phyloP scores from a whole-genome alignment of 768 basidiomycete genomes.

The Termitomyces sp. region DNA sequence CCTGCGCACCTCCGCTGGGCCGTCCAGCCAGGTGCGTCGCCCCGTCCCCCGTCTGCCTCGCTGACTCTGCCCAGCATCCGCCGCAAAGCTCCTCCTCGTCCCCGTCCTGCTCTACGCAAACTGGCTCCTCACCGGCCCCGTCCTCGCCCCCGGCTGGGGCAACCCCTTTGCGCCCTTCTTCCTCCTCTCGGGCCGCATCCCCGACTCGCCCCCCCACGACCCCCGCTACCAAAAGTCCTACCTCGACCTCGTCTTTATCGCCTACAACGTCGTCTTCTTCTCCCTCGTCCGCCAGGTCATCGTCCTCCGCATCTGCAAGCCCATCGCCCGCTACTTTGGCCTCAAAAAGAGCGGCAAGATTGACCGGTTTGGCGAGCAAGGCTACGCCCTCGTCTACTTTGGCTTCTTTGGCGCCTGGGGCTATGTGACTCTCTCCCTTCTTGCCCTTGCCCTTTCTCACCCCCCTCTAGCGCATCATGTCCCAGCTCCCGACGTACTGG shows the following conservation, averaged over 20 bases:
- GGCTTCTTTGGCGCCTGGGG: slow-evolving; percentile 66
- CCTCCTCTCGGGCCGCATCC: slow-evolving; percentile 61
- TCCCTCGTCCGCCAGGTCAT: slow-evolving; percentile 80
- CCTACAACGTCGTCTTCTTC: slow-evolving; percentile 82
- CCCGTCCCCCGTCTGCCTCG: background rate
- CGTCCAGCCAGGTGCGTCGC: slow-evolving; percentile 56
- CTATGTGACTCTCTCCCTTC: slow-evolving; percentile 46
- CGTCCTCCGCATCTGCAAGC: slow-evolving; percentile 57
- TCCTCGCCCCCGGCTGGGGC: slow-evolving; percentile 36
- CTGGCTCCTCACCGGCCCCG: slow-evolving; percentile 49
- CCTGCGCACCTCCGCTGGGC: slow-evolving; percentile 63
- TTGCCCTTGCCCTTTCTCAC: background rate
- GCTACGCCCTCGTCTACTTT: slow-evolving; percentile 84
- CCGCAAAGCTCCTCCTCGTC: slow-evolving; percentile 60
- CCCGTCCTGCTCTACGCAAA: slow-evolving; percentile 57
- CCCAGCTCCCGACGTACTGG: slow-evolving; percentile 78
- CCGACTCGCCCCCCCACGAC: slow-evolving; percentile 44
- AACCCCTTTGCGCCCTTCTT: slow-evolving; percentile 78
- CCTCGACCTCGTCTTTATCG: slow-evolving; percentile 72
- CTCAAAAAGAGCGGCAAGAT: slow-evolving; percentile 63
- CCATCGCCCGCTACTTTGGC: slow-evolving; percentile 65
- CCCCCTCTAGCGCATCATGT: slow-evolving; percentile 68
- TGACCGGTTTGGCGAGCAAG: slow-evolving; percentile 87
- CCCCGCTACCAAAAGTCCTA: slow-evolving; percentile 68
- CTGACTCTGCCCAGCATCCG: slow-evolving; percentile 35